These are phyloP conservation scores for Rhododendron henanense DNA, from an alignment of 148 eudicot species.

Conservation along the genomic window DNA sequence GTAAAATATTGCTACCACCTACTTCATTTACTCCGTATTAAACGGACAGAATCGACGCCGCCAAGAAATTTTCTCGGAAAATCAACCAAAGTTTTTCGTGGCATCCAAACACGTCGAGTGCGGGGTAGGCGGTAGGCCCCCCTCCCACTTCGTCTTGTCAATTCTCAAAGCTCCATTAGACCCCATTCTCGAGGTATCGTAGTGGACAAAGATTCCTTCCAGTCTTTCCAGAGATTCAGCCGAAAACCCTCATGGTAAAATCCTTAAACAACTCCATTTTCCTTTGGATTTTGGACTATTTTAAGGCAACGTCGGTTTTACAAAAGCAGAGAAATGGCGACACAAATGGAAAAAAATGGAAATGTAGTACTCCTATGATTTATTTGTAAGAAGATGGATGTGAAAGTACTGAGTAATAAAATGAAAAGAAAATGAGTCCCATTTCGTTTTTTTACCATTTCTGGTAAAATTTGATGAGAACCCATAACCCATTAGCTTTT, in stretches of 20 bases:
- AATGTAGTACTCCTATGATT: background rate
- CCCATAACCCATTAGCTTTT: background rate
- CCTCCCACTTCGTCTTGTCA: background rate
- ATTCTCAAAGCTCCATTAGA: background rate
- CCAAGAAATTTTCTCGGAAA: background rate
- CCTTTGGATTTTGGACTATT: background rate
- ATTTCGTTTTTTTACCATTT: background rate
- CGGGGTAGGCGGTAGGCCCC: too few relatives aligned
- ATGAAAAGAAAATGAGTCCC: background rate
- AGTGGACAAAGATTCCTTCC: background rate
- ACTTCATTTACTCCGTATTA: background rate
- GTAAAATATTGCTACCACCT: background rate
- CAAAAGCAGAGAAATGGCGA: background rate
- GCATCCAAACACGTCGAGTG: background rate
- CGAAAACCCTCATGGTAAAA: constrained; percentile 3
- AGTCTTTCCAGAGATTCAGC: background rate
- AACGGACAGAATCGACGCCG: background rate
- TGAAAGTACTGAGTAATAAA: background rate
- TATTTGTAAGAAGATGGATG: background rate
- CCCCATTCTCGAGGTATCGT: background rate
- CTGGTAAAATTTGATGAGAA: background rate
- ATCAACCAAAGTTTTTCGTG: background rate
- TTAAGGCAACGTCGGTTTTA: background rate
- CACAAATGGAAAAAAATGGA: background rate
- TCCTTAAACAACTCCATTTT: background rate